Base-by-base conservation (phyloP, 1,139 yeast genomes). In the Taiozyma sp. region DNA sequence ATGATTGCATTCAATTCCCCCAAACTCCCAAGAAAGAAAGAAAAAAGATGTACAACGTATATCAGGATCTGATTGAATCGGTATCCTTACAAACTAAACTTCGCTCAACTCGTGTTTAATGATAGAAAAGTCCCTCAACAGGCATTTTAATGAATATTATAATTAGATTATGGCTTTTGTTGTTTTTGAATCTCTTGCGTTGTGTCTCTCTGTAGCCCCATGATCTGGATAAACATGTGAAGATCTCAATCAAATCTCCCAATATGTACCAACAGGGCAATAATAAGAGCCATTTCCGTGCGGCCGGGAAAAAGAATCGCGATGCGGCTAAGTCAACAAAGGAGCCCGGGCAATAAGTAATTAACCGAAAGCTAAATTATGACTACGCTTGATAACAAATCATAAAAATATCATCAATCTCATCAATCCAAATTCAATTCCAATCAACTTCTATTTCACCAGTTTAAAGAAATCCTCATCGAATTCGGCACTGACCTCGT, bases 401-500 rank as follows among this genome's bases (percentile, higher is more conserved):
- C 27, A 24, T 24, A 24, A 24, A 7, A 24, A 24, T 19, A 19
- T 19, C 32, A 29, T 29, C 13, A 29, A 29, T 9, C 8, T 29
- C 32, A 29, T 29, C 32, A 9, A 30, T 30, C 34, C 19, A 19
- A 19, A 19, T 19, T 19, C 19, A 19, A 19, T 19, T 19, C 19
- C 19, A 19, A 30, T 13, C 19, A 32, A 32, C 4, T 19, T 38
- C 14, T 22, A 38, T 28, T 39, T 44, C 16, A 43, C 16, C 45
- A 59, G 32, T 12, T 51, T 41, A 36, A 58, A 62, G 51, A 60
- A 62, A 8, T 60, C 65, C 7, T 41, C 45, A 6, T 62, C 64
- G 47, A 62, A 61, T 46, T 62, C 65, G 13, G 61, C 60, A 7
- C 52, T 49, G 10, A 47, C 50, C 32, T 59, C 64, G n/a, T 53